Base-by-base conservation (phyloP, 2,329 filamentous ascomycete species). In the Phyllosticta citrichinensis region DNA sequence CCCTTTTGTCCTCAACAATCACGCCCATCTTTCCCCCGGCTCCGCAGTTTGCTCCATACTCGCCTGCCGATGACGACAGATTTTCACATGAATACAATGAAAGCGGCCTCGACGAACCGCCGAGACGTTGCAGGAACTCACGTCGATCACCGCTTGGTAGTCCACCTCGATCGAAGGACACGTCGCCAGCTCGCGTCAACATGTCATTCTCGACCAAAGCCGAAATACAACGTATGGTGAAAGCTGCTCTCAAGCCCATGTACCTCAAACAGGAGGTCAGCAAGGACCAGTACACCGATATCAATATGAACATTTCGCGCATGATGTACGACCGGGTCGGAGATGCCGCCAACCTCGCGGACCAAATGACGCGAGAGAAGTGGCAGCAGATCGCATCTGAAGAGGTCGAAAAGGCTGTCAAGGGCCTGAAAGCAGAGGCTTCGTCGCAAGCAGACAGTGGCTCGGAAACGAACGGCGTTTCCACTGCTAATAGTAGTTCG, bases 221-320 rank as follows among this genome's bases (percentile, higher is more conserved):
- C 66, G 91, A 86, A 69, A 88, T 99, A 65, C 93, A 91, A 71
- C 87, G 86, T 66, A 91, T 97, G 75, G 94, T 97, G 66, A 89
- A 90, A 65, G 79, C 82, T 52, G 90, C 89, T 5, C 79, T 99
- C 52, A 89, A 89, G 66, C 91, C 92, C 33, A 83, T 91, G 65
- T 97, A 93, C 79, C 83, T 86, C 64, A 87, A 87, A 52, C 87
- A 88, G 67, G 83, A 87, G 64, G 82, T 97, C 64, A 91, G 87
- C 19, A 89, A 91, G 66, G 89, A 96, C 63, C 88, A 97, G 73
- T 99, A 96, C 73, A 93, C 90, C 2, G 85, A 85, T 61, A 96
- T 97, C 75, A 97, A 97, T 71, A 87, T 91, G 64, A 87, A 88
- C 63, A 86, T 97, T 35, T 97, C 91, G 52, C 87, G 91, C 62